Evolutionary conservation across 306 rosid species (phyloP), one percentile per base, ranked within the genome.

Genomic region (Carpinus viminea): DNA sequence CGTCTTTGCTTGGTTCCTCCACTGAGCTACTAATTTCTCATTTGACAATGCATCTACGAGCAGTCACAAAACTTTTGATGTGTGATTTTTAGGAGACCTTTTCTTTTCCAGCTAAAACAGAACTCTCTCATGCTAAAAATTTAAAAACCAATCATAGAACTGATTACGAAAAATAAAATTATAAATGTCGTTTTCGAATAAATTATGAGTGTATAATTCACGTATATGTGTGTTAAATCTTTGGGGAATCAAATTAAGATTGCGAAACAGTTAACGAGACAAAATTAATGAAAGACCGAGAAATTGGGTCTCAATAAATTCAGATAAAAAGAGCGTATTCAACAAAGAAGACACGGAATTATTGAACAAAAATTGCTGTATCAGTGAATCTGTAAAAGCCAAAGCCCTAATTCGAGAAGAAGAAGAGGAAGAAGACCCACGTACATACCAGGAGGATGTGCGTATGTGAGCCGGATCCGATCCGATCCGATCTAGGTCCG

Each of bases 401-500:
- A 59, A 59, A 59, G 24, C 65, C 65, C 17, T 24, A 59, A 59
- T 59, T 24, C 34, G 16, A 36, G 31, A 59, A 1, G 65, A 55
- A 17, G 60, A 59, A 59, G 34, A 57, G 12, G 52, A 12, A 48
- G 52, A 48, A 57, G 31, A 24, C 24, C 12, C 31, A 2, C 12
- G 36, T 20, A 59, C 65, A 59, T 59, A 59, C 65, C 65, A 59
- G 17, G 65, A 59, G 65, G 15, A 10, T 11, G 6, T 24, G 65
- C 24, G 65, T 59, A 11, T 48, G 12, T 28, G 17, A 4, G 64
- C 20, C 64, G 64, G 15, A 57, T 57, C 31, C 64, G 36, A 59
- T 24, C 36, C 65, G 65, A 59, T 59, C 65, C 38, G 65, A 59
- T 59, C 36, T 59, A 28, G 65, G 65, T 59, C 24, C 64, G 52